Conservation (phyloP, 2,329 filamentous ascomycete species). For the Clarireedia homoeocarpa region DNA sequence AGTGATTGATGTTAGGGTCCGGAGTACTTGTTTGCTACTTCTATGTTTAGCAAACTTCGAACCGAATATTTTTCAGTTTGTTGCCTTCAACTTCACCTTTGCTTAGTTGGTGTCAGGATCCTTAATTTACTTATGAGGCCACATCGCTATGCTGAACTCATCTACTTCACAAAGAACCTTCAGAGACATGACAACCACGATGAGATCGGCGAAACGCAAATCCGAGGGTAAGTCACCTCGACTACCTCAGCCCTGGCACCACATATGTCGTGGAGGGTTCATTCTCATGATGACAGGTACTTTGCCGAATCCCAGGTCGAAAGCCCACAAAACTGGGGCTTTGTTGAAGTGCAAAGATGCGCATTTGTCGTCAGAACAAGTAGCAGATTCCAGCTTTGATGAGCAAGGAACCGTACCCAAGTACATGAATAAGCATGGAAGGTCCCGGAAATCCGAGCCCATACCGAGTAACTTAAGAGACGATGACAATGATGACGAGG, state of each 20-base stretch:
- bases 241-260: background rate
- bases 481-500: conserved; percentile 16
- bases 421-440: background rate
- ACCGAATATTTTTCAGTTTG: no score
- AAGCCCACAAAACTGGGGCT: background rate
- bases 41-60: no score
- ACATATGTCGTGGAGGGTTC: background rate
- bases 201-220: background rate
- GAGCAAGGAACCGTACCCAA: background rate
- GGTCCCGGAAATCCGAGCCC: background rate
- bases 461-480: background rate
- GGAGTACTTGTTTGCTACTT: no score
- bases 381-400: background rate
- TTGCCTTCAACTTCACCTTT: no score
- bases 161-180: no score
- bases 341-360: background rate
- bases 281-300: background rate
- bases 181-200: background rate
- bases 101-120: no score
- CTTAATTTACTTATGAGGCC: no score
- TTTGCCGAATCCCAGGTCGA: background rate
- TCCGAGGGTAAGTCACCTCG: conserved; percentile 1
- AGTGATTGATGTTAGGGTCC: no score
- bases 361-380: background rate
- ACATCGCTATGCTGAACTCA: no score